A percentile compares a stretch with the other conserved stretches of the same genome.
Conservation (phyloP, 306 rosid genomes). For the Lablab purpureus region DNA sequence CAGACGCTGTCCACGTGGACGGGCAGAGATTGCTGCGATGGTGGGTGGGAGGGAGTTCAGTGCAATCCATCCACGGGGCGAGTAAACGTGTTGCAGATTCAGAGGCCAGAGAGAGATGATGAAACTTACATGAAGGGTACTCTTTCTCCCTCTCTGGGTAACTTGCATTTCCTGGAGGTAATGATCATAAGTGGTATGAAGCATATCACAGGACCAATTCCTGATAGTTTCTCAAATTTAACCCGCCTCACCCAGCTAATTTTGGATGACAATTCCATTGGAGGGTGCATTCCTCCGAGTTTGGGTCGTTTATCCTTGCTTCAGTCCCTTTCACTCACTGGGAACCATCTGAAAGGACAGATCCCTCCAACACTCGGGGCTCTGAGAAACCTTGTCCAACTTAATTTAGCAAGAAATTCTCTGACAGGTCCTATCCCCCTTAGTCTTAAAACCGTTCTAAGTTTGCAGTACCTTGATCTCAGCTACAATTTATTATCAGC, state of each 20-base stretch:
- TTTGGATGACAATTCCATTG: constrained; percentile 79
- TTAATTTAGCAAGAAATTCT: constrained; percentile 73
- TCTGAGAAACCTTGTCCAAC: constrained; percentile 64
- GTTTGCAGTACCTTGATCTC: constrained; percentile 80
- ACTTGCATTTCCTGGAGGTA: constrained; percentile 82
- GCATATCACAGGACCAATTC: constrained; percentile 81
- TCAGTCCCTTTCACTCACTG: constrained; percentile 71
- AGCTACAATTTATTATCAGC: constrained; percentile 77
- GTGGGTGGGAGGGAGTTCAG: constrained; percentile 94
- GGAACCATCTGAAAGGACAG: constrained; percentile 79
- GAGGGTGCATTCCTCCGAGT: constrained; percentile 79
- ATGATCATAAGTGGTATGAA: constrained; percentile 80
- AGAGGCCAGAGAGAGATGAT: constrained; percentile 63
- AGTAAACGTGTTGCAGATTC: constrained; percentile 78
- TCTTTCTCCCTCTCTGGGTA: constrained; percentile 78
- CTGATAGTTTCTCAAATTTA: constrained; percentile 73
- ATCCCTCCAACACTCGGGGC: constrained; percentile 77
- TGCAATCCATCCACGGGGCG: constrained; percentile 81
- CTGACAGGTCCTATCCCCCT: constrained; percentile 76
- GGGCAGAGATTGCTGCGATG: constrained; percentile 81
- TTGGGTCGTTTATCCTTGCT: constrained; percentile 76
- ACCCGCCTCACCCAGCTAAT: constrained; percentile 73
- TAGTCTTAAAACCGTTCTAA: constrained; percentile 56
- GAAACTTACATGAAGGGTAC: constrained; percentile 81
- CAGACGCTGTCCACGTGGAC: constrained; percentile 78